phyloP scores from a whole-genome alignment of 352 stramenopile species.

The Phytophthora brassicae region DNA sequence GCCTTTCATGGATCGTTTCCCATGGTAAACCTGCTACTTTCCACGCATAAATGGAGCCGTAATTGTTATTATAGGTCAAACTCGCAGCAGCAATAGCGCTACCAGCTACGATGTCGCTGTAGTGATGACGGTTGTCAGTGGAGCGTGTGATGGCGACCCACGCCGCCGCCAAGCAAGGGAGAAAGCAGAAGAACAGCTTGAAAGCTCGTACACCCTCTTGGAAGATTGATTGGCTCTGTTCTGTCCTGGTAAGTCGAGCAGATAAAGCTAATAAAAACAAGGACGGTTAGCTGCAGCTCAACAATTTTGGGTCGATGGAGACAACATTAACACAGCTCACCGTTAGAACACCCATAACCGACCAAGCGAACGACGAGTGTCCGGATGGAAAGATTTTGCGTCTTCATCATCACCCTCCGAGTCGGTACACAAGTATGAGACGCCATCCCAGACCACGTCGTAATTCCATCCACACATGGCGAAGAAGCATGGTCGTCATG shows the following conservation, averaged over 20 bases:
- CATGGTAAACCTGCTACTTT: constrained; percentile 46
- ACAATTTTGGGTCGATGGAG: too few relatives aligned
- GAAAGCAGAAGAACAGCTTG: constrained; percentile 72
- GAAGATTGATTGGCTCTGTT: constrained; percentile 44
- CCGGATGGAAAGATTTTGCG: constrained; percentile 77
- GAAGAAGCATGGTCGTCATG: constrained; percentile 67
- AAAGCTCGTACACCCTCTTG: constrained; percentile 48
- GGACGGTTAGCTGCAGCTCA: too few relatives aligned
- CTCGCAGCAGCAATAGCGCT: constrained; percentile 44
- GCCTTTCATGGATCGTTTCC: constrained; percentile 38
- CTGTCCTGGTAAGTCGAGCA: constrained; percentile 50
- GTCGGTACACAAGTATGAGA: constrained; percentile 57
- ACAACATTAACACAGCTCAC: too few relatives aligned
- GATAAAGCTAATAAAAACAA: constrained; percentile 78
- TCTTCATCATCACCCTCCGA: constrained; percentile 49
- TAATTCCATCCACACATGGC: constrained; percentile 77
- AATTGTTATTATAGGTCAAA: constrained; percentile 62
- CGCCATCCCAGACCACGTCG: constrained; percentile 65
- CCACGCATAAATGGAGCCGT: constrained; percentile 58
- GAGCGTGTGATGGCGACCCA: constrained; percentile 76
- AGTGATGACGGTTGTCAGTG: constrained; percentile 80
- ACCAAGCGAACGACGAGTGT: constrained; percentile 69
- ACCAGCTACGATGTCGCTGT: constrained; percentile 68
- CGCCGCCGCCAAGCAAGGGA: constrained; percentile 54
- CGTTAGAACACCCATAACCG: constrained; percentile 70